A percentile compares a stretch with the other conserved stretches of the same genome.
phyloP scores from a whole-genome alignment of 2,329 filamentous ascomycete species.

The Ophiobolus disseminans region DNA sequence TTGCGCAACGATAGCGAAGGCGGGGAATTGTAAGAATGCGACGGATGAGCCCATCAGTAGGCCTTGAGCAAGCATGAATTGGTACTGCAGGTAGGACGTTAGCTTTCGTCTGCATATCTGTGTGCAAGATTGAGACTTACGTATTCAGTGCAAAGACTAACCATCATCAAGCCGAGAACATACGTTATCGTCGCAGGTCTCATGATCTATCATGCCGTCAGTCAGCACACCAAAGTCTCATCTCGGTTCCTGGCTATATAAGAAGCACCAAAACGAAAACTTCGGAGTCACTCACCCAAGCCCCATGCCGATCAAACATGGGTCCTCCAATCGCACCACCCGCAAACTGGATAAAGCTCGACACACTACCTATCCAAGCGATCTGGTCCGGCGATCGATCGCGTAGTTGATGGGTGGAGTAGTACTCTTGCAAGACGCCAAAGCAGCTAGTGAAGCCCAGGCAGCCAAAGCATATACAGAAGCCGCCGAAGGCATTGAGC shows the following conservation, averaged over 20 bases:
- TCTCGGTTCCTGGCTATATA: not conserved
- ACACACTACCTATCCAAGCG: conserved; percentile 53
- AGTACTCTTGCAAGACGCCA: conserved; percentile 55
- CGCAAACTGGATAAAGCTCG: conserved; percentile 57
- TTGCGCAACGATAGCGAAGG: conserved; percentile 51
- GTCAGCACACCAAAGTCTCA: conserved; percentile 60
- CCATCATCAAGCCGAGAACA: conserved; percentile 68
- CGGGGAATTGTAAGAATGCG: conserved; percentile 57
- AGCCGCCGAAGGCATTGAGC: conserved; percentile 43
- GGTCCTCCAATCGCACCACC: conserved; percentile 65
- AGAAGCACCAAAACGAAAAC: not conserved
- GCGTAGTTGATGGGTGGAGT: conserved; percentile 48
- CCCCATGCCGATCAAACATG: conserved; percentile 63
- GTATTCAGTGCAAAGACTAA: conserved; percentile 60
- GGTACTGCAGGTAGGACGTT: too few relatives aligned
- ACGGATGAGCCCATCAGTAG: conserved; percentile 58
- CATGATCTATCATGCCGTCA: conserved; percentile 56
- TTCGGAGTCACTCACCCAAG: conserved; percentile 36
- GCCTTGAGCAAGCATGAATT: conserved; percentile 61
- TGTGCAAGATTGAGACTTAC: too few relatives aligned
- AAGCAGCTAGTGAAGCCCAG: conserved; percentile 51
- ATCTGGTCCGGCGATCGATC: conserved; percentile 46
- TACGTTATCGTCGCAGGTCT: conserved; percentile 60
- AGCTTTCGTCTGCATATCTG: too few relatives aligned
- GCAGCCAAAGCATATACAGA: conserved; percentile 40